These are phyloP conservation scores for Penicillium canariense DNA, from an alignment of 495 filamentous ascomycete species.

Conservation along the genomic window DNA sequence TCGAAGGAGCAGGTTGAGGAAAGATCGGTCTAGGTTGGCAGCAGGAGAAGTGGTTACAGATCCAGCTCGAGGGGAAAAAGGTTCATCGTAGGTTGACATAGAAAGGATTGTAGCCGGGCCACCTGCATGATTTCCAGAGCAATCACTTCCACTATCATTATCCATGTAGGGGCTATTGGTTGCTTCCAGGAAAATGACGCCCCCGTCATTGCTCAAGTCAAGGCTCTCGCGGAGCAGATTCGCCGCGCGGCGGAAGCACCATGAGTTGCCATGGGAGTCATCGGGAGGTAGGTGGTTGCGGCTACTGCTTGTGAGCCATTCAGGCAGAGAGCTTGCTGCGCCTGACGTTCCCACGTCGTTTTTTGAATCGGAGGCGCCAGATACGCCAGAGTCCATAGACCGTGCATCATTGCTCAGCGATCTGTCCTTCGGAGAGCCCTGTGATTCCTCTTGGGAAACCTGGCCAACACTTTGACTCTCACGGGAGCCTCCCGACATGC, in stretches of 20 bases:
- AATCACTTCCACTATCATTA: slow-evolving; percentile 35
- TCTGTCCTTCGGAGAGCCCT: slow-evolving; percentile 12
- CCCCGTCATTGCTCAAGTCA: slow-evolving; percentile 49
- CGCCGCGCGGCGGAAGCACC: slow-evolving; percentile 54
- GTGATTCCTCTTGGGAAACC: slow-evolving; percentile 24
- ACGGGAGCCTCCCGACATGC: slow-evolving; percentile 29
- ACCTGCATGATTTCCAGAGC: slow-evolving; percentile 23
- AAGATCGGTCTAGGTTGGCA: slow-evolving; percentile 36
- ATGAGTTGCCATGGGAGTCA: slow-evolving; percentile 40
- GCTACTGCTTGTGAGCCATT: slow-evolving; percentile 37
- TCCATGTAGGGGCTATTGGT: slow-evolving; percentile 31
- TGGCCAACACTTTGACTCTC: slow-evolving; percentile 26
- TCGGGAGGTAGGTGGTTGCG: slow-evolving; percentile 35
- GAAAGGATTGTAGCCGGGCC: slow-evolving; percentile 38
- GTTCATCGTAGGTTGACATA: slow-evolving; percentile 39
- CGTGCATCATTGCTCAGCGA: slow-evolving; percentile 30
- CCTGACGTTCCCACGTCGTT: slow-evolving; percentile 24
- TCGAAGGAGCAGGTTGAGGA: slow-evolving; percentile 52
- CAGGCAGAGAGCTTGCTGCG: slow-evolving; percentile 34
- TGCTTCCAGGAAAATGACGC: slow-evolving; percentile 54
- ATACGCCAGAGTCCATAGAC: slow-evolving; percentile 31
- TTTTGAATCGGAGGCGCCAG: slow-evolving; percentile 28
- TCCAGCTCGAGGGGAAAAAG: slow-evolving; percentile 37
- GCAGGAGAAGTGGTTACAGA: slow-evolving; percentile 33
- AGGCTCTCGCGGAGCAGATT: slow-evolving; percentile 57